Percentiles rank a stretch among this genome's conserved stretches.
phyloP scores from a whole-genome alignment of 805 yeast genomes.

The Candida sonorensis region DNA sequence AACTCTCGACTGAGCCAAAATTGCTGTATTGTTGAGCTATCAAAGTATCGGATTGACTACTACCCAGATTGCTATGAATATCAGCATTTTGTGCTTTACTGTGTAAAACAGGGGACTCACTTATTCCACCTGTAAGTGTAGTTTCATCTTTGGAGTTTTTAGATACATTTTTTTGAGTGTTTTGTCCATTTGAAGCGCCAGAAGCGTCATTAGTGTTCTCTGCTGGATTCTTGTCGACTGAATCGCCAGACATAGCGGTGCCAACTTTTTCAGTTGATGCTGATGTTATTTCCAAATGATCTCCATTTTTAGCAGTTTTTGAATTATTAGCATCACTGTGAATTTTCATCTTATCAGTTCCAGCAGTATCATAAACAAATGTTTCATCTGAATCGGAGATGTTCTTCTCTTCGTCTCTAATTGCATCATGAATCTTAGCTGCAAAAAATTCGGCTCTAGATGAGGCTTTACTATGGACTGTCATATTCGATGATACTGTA shows the following conservation, averaged over 20 bases:
- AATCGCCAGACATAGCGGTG: no score
- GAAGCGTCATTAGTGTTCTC: no score
- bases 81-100: conserved; percentile 7
- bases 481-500: conserved; percentile 21
- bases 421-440: conserved; percentile 90
- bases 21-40: conserved; percentile 6
- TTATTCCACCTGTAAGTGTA: conserved; percentile 1
- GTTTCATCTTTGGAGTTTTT: not conserved
- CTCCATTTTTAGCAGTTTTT: conserved; percentile 15
- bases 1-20: conserved; percentile 10
- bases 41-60: conserved; percentile 17
- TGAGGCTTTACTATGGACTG: conserved; percentile 40
- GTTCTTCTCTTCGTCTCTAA: conserved; percentile 71
- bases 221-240: no score
- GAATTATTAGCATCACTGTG: no score
- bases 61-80: conserved; percentile 11
- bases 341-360: no score
- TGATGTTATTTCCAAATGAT: not conserved
- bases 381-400: conserved; percentile 85
- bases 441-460: conserved; percentile 92
- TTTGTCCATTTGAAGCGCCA: no score
- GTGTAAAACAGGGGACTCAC: conserved; percentile 11
- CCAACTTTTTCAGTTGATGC: not conserved
- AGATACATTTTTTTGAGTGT: no score
- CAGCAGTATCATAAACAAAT: conserved; percentile 73